Conservation (phyloP, 106 monocot species). For the Apostasia ramifera region DNA sequence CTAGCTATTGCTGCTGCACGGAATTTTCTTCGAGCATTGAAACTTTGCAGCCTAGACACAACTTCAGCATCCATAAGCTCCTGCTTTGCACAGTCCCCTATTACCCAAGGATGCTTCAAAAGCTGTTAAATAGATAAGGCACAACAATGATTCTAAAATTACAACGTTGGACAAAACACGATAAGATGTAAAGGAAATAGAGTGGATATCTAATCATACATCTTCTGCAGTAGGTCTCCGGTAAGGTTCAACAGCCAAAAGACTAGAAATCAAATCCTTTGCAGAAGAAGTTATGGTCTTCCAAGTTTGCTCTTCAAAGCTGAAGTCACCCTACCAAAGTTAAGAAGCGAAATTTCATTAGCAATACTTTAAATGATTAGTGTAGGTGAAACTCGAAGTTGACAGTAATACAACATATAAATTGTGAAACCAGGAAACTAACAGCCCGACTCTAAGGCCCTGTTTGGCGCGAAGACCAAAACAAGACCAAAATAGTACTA, state of each 20-base stretch:
- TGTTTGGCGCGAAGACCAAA: too few species aligned
- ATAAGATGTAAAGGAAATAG: background rate
- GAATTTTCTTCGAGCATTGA: slow-evolving; percentile 59
- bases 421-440: too few species aligned
- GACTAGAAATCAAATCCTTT: slow-evolving; percentile 58
- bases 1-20: slow-evolving; percentile 74
- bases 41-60: slow-evolving; percentile 59
- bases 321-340: slow-evolving; percentile 46
- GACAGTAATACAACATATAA: too few species aligned
- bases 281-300: slow-evolving; percentile 61
- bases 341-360: background rate
- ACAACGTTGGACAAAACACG: background rate
- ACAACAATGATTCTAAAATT: slow-evolving; percentile 3
- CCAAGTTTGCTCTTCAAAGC: slow-evolving; percentile 58
- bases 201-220: slow-evolving; percentile 16
- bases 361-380: too few species aligned
- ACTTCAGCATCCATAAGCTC: slow-evolving; percentile 63
- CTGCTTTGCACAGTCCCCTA: slow-evolving; percentile 60
- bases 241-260: slow-evolving; percentile 50
- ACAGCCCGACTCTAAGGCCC: too few species aligned
- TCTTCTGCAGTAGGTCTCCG: slow-evolving; percentile 59
- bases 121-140: slow-evolving; percentile 27
- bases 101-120: slow-evolving; percentile 64
- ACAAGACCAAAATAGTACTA: too few species aligned
- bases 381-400: too few species aligned